Evolutionary conservation across 225 moss, liverwort and hornwort genomes (phyloP), one percentile per base, ranked within the genome.

Genomic region (Anthoceros angustus): DNA sequence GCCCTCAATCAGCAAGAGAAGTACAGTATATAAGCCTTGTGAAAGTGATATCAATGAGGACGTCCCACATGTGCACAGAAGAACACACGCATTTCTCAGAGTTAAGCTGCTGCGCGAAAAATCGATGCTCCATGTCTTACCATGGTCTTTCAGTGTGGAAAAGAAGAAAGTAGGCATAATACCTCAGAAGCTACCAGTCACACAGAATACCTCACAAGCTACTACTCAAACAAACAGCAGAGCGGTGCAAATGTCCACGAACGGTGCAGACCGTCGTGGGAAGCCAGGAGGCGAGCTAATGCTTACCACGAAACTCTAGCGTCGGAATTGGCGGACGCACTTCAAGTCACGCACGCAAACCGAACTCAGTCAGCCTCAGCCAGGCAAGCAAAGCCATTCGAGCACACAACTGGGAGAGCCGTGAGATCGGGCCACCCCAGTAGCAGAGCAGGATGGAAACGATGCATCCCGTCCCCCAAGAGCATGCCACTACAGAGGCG

Each of bases 31-130:
- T 85, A 80, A 86, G 95, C 95, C 93, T 87, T 82, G 82, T 88
- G 85, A 79, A 83, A 85, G 82, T 91, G 86, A 87, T 83, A 87
- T 88, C 80, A 91, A 83, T 84, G 89, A 98, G 98, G 98, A 87
- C 87, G 88, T 67, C 88, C 87, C 81, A 87, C 92, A 87, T 85
- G 88, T 89, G 88, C 98, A 98, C 95, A 98, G 23, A 76, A 89
- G 92, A 88, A 88, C 92, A 86, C 98, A 95, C 77, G 81, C 70
- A 81, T 78, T 81, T 75, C 78, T 81, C 81, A 81, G 77, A 75
- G 81, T 81, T 81, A 81, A 81, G 81, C 78, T 77, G 75, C 71
- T 32, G 32, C 32, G 32, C 32, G 32, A 32, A 75, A 78, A 81
- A 75, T 78, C 78, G 55, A 55, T 55, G 55, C 23, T 23, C 55